These are phyloP conservation scores for Marasmius oreades DNA, from an alignment of 1,284 basidiomycete species.

Conservation along the genomic window DNA sequence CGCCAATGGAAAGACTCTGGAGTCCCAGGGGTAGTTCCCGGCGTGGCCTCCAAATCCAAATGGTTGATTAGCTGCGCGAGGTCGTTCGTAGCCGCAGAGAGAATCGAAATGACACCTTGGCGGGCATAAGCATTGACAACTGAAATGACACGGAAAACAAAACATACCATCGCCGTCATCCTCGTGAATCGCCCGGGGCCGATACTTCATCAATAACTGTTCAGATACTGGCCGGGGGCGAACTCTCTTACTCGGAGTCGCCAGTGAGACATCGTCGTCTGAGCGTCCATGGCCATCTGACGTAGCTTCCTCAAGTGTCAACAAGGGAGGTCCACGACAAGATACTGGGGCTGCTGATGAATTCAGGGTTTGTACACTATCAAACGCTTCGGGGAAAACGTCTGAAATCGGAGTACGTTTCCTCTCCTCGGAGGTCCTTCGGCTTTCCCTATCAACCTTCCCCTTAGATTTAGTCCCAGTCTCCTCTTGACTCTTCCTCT, in stretches of 20 bases:
- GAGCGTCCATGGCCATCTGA: conserved; percentile 41
- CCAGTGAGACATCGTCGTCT: conserved; percentile 24
- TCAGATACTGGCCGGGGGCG: conserved; percentile 63
- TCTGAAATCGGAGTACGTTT: conserved; percentile 43
- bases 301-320: conserved; percentile 50
- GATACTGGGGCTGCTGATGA: conserved; percentile 10
- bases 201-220: conserved; percentile 46
- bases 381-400: conserved; percentile 42
- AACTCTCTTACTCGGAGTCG: conserved; percentile 20
- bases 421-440: conserved; percentile 37
- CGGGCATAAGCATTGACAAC: conserved; percentile 11
- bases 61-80: conserved; percentile 71
- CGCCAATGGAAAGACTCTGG: conserved; percentile 9
- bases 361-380: conserved; percentile 1
- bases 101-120: conserved; percentile 61
- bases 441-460: conserved; percentile 25
- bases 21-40: conserved; percentile 42
- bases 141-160: conserved; percentile 1
- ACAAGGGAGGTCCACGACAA: conserved; percentile 32
- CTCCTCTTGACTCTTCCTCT: conserved; percentile 25
- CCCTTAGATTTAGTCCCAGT: conserved; percentile 23
- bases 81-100: conserved; percentile 75
- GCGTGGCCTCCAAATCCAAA: conserved; percentile 72
- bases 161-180: conserved; percentile 46
- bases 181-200: conserved; percentile 51